Percentiles rank a stretch among this genome's conserved stretches.
Conservation (phyloP, 441 rosid species). For the Adansonia rubrostipa region DNA sequence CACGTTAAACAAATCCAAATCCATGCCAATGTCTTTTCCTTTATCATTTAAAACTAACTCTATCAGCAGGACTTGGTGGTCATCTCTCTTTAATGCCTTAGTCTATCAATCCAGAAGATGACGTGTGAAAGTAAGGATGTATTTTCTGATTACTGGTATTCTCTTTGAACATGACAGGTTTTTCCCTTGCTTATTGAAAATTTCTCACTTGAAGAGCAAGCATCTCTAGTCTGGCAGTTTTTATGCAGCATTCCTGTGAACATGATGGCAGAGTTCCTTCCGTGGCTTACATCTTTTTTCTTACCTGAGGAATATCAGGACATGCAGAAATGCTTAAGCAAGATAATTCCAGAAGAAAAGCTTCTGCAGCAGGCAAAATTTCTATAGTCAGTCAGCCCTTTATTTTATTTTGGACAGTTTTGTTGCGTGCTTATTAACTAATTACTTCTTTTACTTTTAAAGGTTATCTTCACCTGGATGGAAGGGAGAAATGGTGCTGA, state of each 20-base stretch:
- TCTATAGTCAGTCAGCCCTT: constrained; percentile 29
- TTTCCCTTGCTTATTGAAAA: constrained; percentile 53
- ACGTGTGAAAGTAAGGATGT: not conserved
- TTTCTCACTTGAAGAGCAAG: constrained; percentile 54
- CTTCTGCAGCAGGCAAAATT: constrained; percentile 52
- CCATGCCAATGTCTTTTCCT: not conserved
- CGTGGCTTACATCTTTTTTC: constrained; percentile 56
- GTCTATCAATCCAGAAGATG: not conserved
- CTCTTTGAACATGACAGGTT: constrained; percentile 40
- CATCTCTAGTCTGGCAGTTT: constrained; percentile 58
- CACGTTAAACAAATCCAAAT: not conserved
- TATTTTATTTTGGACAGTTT: constrained; percentile 15
- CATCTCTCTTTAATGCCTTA: not conserved
- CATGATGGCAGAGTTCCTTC: constrained; percentile 57
- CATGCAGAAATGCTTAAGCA: constrained; percentile 48
- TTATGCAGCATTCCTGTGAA: constrained; percentile 60
- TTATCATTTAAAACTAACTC: not conserved
- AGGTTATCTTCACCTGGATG: constrained; percentile 79
- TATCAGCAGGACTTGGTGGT: not conserved
- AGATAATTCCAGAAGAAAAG: constrained; percentile 53
- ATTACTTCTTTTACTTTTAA: constrained; percentile 26
- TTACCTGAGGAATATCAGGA: constrained; percentile 48
- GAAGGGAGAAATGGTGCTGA: constrained; percentile 42
- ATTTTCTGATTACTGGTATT: constrained; percentile 11
- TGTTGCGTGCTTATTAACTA: constrained; percentile 25